Conservation (phyloP, 345 rosid species). For the Geranium brycei region DNA sequence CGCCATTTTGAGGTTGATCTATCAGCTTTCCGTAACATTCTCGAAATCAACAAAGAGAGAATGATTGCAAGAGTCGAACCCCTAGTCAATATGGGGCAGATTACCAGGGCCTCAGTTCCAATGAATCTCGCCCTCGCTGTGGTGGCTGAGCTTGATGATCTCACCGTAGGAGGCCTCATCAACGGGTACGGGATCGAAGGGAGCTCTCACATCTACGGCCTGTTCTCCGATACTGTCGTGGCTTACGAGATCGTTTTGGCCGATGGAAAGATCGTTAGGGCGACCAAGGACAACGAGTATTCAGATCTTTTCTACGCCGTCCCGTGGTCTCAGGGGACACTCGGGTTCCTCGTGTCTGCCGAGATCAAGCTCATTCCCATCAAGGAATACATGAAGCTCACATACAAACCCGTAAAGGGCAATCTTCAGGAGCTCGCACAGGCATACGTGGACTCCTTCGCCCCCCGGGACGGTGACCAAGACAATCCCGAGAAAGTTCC, state of each 20-base stretch:
- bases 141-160: constrained; percentile 98
- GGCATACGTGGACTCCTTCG: constrained; percentile 81
- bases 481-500: constrained; percentile 68
- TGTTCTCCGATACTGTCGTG: constrained; percentile 91
- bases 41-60: constrained; percentile 69
- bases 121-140: constrained; percentile 95
- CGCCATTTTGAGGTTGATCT: constrained; percentile 91
- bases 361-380: constrained; percentile 80
- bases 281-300: constrained; percentile 83
- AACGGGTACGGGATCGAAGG: constrained; percentile 99
- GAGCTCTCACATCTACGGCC: constrained; percentile 92
- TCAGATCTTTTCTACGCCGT: constrained; percentile 82
- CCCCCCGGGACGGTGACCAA: constrained; percentile 82
- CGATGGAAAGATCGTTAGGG: constrained; percentile 78
- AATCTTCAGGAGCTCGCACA: constrained; percentile 59
- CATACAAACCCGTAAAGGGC: constrained; percentile 76
- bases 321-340: constrained; percentile 99
- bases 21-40: constrained; percentile 65
- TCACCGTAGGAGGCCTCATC: constrained; percentile 97
- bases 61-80: constrained; percentile 97
- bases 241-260: constrained; percentile 91
- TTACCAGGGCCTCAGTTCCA: constrained; percentile 63
- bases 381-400: constrained; percentile 87
- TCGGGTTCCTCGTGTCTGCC: constrained; percentile 91
- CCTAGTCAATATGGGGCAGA: constrained; percentile 99